These are phyloP conservation scores for Sphaerulina musiva DNA, from an alignment of 2,329 filamentous ascomycete genomes.

Conservation along the genomic window DNA sequence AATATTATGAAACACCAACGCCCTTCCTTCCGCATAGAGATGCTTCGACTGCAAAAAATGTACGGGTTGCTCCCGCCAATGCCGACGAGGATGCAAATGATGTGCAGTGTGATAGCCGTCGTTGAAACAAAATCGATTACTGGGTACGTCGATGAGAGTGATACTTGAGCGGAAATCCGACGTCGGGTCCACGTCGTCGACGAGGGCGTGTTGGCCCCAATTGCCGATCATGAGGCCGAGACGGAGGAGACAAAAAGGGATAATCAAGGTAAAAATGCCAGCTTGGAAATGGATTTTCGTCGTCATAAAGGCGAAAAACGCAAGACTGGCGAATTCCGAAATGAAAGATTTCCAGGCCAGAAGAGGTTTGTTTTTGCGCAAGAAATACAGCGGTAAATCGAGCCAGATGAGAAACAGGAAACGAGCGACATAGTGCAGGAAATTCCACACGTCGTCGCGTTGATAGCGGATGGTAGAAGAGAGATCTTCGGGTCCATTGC, in stretches of 20 bases:
- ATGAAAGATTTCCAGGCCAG: slow-evolving; percentile 52
- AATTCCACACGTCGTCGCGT: slow-evolving; percentile 59
- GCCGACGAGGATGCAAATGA: slow-evolving; percentile 68
- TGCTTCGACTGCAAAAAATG: slow-evolving; percentile 65
- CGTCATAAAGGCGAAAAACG: slow-evolving; percentile 48
- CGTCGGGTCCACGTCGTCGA: slow-evolving; percentile 66
- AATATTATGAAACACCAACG: slow-evolving; percentile 73
- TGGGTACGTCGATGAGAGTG: slow-evolving; percentile 70
- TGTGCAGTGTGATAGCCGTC: slow-evolving; percentile 78
- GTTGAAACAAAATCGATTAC: slow-evolving; percentile 76
- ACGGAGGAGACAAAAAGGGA: slow-evolving; percentile 61
- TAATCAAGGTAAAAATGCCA: slow-evolving; percentile 57
- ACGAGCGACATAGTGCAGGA: slow-evolving; percentile 64
- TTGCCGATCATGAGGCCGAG: slow-evolving; percentile 74
- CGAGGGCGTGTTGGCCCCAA: slow-evolving; percentile 78
- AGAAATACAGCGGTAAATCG: slow-evolving; percentile 68
- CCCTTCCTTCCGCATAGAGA: slow-evolving; percentile 59
- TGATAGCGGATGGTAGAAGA: slow-evolving; percentile 72
- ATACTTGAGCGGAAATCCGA: slow-evolving; percentile 75
- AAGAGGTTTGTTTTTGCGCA: slow-evolving; percentile 52
- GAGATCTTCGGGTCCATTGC: slow-evolving; percentile 69
- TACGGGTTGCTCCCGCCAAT: slow-evolving; percentile 74
- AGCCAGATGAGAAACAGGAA: slow-evolving; percentile 70
- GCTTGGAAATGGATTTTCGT: slow-evolving; percentile 47
- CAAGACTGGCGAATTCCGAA: slow-evolving; percentile 57